Conservation (phyloP, 2,329 filamentous ascomycete species). For the Fusarium brevicatenulatum region DNA sequence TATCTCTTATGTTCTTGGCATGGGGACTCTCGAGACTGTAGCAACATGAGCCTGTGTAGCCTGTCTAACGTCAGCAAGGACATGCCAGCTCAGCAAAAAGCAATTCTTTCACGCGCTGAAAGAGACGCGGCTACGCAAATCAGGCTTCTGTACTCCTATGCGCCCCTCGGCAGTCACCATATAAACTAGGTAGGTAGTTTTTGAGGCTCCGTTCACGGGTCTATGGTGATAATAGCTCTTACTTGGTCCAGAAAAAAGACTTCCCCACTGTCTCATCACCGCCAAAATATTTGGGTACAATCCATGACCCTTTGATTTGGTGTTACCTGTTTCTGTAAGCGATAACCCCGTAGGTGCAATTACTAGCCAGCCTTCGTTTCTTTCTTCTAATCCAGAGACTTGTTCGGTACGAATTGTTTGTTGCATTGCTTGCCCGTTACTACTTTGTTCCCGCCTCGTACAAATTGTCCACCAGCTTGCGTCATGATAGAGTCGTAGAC, state of each 20-base stretch:
- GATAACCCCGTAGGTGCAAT: neutral
- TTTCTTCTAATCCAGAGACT: neutral
- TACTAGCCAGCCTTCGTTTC: neutral
- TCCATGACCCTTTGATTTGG: constrained; percentile 30
- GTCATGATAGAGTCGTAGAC: constrained; percentile 26
- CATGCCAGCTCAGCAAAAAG: neutral
- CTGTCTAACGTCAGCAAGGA: neutral
- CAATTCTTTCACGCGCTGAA: neutral
- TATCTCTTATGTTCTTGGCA: neutral
- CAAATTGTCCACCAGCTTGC: neutral
- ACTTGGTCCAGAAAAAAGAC: constrained; percentile 1
- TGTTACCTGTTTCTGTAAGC: neutral
- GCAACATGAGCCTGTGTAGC: neutral
- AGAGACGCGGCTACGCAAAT: neutral
- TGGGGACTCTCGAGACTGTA: neutral
- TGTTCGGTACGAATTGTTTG: neutral
- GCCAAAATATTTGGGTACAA: constrained; percentile 9
- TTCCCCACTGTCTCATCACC: constrained; percentile 21
- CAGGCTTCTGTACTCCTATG: neutral
- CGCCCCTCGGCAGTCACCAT: neutral
- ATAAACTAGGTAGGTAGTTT: constrained; percentile 1
- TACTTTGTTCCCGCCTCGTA: constrained; percentile 3
- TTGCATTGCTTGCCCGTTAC: neutral
- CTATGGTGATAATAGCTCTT: neutral
- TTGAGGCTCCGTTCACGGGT: constrained; percentile 1